Evolutionary conservation across 345 rosid genomes (phyloP).

Genomic region (Euclidium syriacum): DNA sequence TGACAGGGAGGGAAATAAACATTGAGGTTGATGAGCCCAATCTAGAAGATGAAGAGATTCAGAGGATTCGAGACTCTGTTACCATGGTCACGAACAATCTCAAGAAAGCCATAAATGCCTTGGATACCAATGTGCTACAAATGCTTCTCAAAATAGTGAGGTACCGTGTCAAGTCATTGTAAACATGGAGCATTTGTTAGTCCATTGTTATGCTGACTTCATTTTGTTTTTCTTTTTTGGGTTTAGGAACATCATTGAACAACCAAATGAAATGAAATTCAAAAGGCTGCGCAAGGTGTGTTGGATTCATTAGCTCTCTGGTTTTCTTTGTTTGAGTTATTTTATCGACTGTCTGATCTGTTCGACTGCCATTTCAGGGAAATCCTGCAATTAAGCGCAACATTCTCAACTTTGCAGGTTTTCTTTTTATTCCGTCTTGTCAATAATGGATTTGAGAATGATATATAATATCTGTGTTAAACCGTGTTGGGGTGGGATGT

Average conservation of each 20-base stretch:
- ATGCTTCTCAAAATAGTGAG: slow-evolving; percentile 71
- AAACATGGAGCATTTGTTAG: neutral
- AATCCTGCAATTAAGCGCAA: slow-evolving; percentile 67
- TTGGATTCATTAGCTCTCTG: neutral
- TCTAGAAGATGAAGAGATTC: slow-evolving; percentile 72
- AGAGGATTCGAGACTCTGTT: slow-evolving; percentile 75
- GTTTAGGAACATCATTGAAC: slow-evolving; percentile 73
- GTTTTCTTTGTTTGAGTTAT: neutral
- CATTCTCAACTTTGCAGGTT: slow-evolving; percentile 57
- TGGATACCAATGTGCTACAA: slow-evolving; percentile 45
- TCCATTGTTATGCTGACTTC: neutral
- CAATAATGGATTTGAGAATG: neutral
- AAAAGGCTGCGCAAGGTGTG: slow-evolving; percentile 80
- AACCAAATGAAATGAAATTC: slow-evolving; percentile 68
- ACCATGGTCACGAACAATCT: slow-evolving; percentile 49
- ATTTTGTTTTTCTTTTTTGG: neutral
- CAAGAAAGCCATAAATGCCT: slow-evolving; percentile 54
- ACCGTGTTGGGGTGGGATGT: neutral
- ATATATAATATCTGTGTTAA: neutral
- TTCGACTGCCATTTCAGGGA: slow-evolving; percentile 45
- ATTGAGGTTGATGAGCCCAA: slow-evolving; percentile 61
- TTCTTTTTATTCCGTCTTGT: neutral
- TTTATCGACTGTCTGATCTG: neutral
- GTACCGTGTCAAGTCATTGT: slow-evolving; percentile 22
- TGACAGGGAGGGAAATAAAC: slow-evolving; percentile 27